Evolutionary conservation across 352 stramenopile genomes (phyloP), one percentile per base, ranked within the genome.

Genomic region (Globisporangium heterothallicum): DNA sequence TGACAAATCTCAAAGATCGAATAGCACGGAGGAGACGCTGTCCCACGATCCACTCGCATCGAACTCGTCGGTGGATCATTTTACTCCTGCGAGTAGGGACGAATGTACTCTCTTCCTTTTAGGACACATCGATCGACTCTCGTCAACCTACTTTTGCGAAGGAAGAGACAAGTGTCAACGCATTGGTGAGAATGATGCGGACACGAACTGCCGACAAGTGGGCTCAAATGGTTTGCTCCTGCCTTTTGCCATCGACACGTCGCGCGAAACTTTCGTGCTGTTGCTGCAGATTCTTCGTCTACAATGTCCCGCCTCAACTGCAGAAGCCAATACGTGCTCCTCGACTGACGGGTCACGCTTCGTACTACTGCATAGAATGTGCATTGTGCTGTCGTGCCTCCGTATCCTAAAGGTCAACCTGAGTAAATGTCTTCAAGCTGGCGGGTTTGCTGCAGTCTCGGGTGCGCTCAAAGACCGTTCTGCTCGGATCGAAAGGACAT

Each of bases 331-430:
- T n/a, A 49, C 12, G 18, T 10, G 4, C 8, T 36, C n/a, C n/a
- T n/a, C 18, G 16, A 34, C 0, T 26, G 5, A 16, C 9, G 21
- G 46, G 0, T 45, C 24, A 22, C 35, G 26, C 7, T 19, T 16
- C 10, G 2, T 27, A n/a, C 12, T 60, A 18, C 22, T 55, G 16
- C 35, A 43, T 13, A 30, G 47, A 6, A 66, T 76, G 56, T 53
- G 42, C 32, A 36, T 79, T 16, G 32, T 57, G 0, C 48, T 78
- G 16, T 71, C 65, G 0, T 84, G 68, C 19, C 53, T 84, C 14
- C 62, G 68, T 6, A 61, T 84, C 30, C 22, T 84, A 19, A 65
- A 77, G 36, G n/a, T 71, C 0, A 84, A 84, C 53, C 26, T 84
- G 35, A 77, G 52, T 29, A 67, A 67, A 44, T 18, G 30, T 34